A percentile compares a stretch with the other conserved stretches of the same genome.
Evolutionary conservation across 768 basidiomycete species (phyloP).

Genomic region (Amanita subjunquillea): DNA sequence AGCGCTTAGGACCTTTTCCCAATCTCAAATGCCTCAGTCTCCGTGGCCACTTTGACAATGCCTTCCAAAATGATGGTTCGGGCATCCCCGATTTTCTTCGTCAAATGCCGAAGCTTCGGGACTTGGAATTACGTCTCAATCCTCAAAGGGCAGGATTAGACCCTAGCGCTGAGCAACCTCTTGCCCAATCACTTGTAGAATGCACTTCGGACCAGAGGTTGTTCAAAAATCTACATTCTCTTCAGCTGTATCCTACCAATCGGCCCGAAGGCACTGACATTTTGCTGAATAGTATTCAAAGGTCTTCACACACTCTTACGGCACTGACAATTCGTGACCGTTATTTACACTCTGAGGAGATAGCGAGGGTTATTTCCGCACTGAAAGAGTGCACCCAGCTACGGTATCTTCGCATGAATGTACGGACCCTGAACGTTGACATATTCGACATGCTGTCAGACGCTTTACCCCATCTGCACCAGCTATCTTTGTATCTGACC

Average conservation of each 20-base stretch:
- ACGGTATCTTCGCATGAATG: slow-evolving; percentile 21
- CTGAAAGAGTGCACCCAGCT: slow-evolving; percentile 17
- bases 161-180: slow-evolving; percentile 17
- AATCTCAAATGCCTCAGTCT: slow-evolving; percentile 21
- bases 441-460: slow-evolving; percentile 24
- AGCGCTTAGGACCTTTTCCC: slow-evolving; percentile 20
- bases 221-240: slow-evolving; percentile 19
- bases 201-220: slow-evolving; percentile 16
- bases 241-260: slow-evolving; percentile 34
- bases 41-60: slow-evolving; percentile 29
- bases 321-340: slow-evolving; percentile 29
- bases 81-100: slow-evolving; percentile 24
- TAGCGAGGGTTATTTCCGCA: slow-evolving; percentile 14
- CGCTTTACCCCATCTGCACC: slow-evolving; percentile 20
- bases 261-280: slow-evolving; percentile 22
- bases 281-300: slow-evolving; percentile 20
- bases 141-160: slow-evolving; percentile 20
- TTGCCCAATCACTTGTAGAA: slow-evolving; percentile 24
- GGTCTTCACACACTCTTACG: slow-evolving; percentile 21
- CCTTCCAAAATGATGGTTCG: slow-evolving; percentile 22
- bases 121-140: slow-evolving; percentile 29
- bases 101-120: slow-evolving; percentile 20
- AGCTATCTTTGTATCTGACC: slow-evolving; percentile 20
- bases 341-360: slow-evolving; percentile 24
- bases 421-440: slow-evolving; percentile 19